A percentile compares a stretch with the other conserved stretches of the same genome.
Conservation (phyloP, 345 rosid genomes). For the Salix koriyanagi region DNA sequence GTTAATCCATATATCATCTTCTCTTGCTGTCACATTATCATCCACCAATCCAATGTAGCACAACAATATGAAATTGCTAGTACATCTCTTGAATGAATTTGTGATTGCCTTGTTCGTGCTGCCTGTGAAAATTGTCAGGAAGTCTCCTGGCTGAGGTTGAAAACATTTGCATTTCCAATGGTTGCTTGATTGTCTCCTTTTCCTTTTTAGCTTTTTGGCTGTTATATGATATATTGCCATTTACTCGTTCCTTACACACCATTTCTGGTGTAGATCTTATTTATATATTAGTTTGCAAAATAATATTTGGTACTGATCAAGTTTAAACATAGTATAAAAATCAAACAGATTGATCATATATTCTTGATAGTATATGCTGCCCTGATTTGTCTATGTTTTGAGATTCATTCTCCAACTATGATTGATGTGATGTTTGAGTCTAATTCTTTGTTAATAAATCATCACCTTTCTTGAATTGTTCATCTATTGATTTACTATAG, state of each 20-base stretch:
- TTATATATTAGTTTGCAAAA: background rate
- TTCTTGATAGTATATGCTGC: background rate
- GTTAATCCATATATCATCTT: background rate
- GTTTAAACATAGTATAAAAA: background rate
- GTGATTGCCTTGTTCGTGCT: background rate
- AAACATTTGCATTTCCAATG: background rate
- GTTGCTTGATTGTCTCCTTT: background rate
- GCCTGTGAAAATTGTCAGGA: background rate
- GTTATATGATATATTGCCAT: background rate
- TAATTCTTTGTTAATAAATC: background rate
- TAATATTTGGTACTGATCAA: background rate
- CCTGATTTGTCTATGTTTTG: background rate
- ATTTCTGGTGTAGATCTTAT: background rate
- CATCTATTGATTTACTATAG: slow-evolving; percentile 36
- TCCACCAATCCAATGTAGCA: background rate
- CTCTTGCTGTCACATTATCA: background rate
- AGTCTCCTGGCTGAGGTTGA: background rate
- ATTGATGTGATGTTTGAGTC: background rate
- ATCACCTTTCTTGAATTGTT: background rate
- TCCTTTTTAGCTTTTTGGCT: background rate
- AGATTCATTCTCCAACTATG: background rate
- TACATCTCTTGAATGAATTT: background rate
- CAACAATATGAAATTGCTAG: background rate
- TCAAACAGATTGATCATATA: background rate
- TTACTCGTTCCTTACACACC: background rate